Evolutionary conservation across 1,139 yeast species (phyloP).

Genomic region (Protomyces lactucae-debilis): DNA sequence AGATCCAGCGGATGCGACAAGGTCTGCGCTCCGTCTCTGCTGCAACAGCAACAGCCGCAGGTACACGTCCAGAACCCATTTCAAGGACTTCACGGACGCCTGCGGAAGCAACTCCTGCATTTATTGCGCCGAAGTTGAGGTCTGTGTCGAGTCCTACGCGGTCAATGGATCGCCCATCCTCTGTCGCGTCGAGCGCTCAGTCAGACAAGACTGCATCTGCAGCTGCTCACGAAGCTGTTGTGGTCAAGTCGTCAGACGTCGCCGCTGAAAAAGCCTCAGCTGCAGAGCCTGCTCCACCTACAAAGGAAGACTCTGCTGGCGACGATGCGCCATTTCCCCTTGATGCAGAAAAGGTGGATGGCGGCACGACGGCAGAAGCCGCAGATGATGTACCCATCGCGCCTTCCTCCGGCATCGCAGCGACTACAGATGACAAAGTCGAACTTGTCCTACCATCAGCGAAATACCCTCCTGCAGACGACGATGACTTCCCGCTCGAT

Average conservation of each 20-base stretch:
- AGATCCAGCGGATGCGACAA: slow-evolving; percentile 14
- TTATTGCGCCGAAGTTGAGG: neutral
- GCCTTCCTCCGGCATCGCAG: neutral
- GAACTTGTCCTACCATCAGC: neutral
- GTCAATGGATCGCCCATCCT: neutral
- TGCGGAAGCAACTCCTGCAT: neutral
- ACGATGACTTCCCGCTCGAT: neutral
- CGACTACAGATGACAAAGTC: neutral
- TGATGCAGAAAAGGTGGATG: neutral
- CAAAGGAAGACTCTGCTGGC: neutral
- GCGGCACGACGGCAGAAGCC: neutral
- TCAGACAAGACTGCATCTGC: too few relatives aligned
- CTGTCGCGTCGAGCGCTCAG: too few relatives aligned
- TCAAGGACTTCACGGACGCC: neutral
- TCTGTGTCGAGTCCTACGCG: neutral
- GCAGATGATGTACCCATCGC: neutral
- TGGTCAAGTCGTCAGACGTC: too few relatives aligned
- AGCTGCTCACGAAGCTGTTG: too few relatives aligned
- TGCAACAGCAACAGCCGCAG: neutral
- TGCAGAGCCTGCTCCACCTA: too few relatives aligned
- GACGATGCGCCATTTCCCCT: neutral
- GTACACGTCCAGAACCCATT: neutral
- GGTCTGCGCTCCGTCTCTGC: slow-evolving; percentile 11
- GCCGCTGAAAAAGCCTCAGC: too few relatives aligned
- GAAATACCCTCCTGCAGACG: neutral